Percentiles rank a stretch among this genome's conserved stretches.
Conservation (phyloP, 1,284 basidiomycete species). For the Moesziomyces sp. region DNA sequence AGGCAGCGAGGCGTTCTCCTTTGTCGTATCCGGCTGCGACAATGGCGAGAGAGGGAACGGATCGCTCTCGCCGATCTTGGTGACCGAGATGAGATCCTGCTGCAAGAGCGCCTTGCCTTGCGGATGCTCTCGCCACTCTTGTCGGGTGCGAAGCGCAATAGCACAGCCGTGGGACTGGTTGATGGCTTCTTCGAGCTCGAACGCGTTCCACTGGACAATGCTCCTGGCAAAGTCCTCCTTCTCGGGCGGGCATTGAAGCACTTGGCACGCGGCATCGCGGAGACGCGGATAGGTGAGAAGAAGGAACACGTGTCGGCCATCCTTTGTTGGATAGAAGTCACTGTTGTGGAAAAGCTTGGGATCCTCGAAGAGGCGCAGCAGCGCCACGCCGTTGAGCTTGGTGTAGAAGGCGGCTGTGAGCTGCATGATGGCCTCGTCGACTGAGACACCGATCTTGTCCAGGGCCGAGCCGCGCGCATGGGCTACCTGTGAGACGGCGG, state of each 20-base stretch:
- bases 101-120: conserved; percentile 4
- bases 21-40: neutral
- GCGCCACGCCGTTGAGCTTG: conserved; percentile 4
- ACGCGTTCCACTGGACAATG: conserved; percentile 5
- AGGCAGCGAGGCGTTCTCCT: conserved; percentile 1
- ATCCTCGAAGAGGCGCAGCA: conserved; percentile 5
- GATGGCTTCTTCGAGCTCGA: conserved; percentile 7
- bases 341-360: conserved; percentile 7
- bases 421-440: conserved; percentile 9
- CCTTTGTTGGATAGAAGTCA: conserved; percentile 3
- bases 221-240: conserved; percentile 6
- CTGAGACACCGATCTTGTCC: conserved; percentile 1
- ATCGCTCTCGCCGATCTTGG: conserved; percentile 3
- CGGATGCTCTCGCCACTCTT: conserved; percentile 7
- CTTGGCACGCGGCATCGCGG: conserved; percentile 6
- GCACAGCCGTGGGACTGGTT: conserved; percentile 3
- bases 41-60: conserved; percentile 1
- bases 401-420: conserved; percentile 7
- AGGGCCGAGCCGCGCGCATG: neutral
- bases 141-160: conserved; percentile 2
- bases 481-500: conserved; percentile 1
- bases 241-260: conserved; percentile 4
- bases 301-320: neutral
- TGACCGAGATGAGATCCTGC: conserved; percentile 4
- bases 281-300: conserved; percentile 4